A percentile compares a stretch with the other conserved stretches of the same genome.
These are phyloP conservation scores for Russula lepida DNA, from an alignment of 768 basidiomycete species.

Conservation along the genomic window DNA sequence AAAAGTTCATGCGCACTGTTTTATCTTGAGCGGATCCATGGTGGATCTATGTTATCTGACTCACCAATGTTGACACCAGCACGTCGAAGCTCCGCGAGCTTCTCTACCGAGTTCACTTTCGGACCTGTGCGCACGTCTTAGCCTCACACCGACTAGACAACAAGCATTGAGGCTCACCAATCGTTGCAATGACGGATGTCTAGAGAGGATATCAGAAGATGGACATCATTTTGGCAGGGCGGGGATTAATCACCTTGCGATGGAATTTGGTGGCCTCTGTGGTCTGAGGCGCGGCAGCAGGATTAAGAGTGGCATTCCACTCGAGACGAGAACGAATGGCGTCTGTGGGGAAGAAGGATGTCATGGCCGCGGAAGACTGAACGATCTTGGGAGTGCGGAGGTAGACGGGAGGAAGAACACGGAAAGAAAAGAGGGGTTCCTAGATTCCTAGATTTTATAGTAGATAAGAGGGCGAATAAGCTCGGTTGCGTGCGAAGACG, in stretches of 20 bases:
- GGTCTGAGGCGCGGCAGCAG: conserved; percentile 59
- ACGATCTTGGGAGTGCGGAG: not conserved
- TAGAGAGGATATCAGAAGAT: conserved; percentile 28
- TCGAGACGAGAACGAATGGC: conserved; percentile 71
- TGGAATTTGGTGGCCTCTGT: conserved; percentile 75
- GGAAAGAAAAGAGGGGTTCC: not conserved
- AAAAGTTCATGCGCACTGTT: conserved; percentile 99
- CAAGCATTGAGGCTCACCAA: conserved; percentile 48
- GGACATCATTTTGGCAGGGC: not conserved
- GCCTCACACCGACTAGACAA: conserved; percentile 2
- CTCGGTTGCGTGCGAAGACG: not conserved
- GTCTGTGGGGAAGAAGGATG: conserved; percentile 20
- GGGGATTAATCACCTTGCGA: conserved; percentile 63
- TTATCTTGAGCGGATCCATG: conserved; percentile 5
- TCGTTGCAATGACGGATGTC: conserved; percentile 98
- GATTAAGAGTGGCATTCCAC: conserved; percentile 82
- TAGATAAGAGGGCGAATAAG: not conserved
- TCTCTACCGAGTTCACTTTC: conserved; percentile 89
- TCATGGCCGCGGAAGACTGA: conserved; percentile 2
- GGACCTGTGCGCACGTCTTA: conserved; percentile 49
- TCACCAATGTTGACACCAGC: conserved; percentile 97
- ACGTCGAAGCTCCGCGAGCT: conserved; percentile 69
- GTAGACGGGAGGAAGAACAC: not conserved
- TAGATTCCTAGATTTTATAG: not conserved
- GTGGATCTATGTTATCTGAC: conserved; percentile 27